Percentiles rank a stretch among this genome's conserved stretches.
phyloP scores from a whole-genome alignment of 1,139 yeast genomes.

The Taphrina deformans region DNA sequence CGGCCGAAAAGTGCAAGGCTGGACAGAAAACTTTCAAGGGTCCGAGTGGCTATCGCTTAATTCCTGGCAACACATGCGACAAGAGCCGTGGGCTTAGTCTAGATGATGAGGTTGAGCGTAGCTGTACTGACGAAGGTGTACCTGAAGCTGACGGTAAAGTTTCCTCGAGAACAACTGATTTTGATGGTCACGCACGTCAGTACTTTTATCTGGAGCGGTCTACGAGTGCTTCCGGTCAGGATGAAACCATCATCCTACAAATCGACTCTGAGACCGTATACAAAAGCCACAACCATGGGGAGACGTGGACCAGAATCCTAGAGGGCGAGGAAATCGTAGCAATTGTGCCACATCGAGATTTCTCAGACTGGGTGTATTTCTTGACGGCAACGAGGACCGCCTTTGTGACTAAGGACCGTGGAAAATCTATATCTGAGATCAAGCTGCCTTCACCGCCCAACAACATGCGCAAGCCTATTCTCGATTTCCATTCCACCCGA shows the following conservation, averaged over 20 bases:
- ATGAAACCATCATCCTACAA: slow-evolving; percentile 71
- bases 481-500: slow-evolving; percentile 61
- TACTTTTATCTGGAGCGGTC: slow-evolving; percentile 58
- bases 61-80: slow-evolving; percentile 56
- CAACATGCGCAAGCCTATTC: slow-evolving; percentile 47
- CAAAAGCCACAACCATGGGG: slow-evolving; percentile 80
- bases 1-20: slow-evolving; percentile 37
- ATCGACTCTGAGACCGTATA: slow-evolving; percentile 56
- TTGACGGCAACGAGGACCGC: slow-evolving; percentile 56
- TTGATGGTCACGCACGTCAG: slow-evolving; percentile 52
- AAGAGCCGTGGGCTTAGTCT: slow-evolving; percentile 39
- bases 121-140: slow-evolving; percentile 36
- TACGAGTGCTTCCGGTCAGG: slow-evolving; percentile 48
- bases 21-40: slow-evolving; percentile 46
- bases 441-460: slow-evolving; percentile 56
- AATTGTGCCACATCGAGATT: slow-evolving; percentile 60
- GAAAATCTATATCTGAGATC: slow-evolving; percentile 47
- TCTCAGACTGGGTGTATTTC: slow-evolving; percentile 64
- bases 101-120: slow-evolving; percentile 40
- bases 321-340: slow-evolving; percentile 55
- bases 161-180: slow-evolving; percentile 42
- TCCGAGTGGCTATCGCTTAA: slow-evolving; percentile 47
- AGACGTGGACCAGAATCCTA: slow-evolving; percentile 54
- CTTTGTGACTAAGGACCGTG: slow-evolving; percentile 68
- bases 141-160: slow-evolving; percentile 40